Conservation (phyloP, 108 stramenopile genomes). For the Pseudonitzschia multistriata region DNA sequence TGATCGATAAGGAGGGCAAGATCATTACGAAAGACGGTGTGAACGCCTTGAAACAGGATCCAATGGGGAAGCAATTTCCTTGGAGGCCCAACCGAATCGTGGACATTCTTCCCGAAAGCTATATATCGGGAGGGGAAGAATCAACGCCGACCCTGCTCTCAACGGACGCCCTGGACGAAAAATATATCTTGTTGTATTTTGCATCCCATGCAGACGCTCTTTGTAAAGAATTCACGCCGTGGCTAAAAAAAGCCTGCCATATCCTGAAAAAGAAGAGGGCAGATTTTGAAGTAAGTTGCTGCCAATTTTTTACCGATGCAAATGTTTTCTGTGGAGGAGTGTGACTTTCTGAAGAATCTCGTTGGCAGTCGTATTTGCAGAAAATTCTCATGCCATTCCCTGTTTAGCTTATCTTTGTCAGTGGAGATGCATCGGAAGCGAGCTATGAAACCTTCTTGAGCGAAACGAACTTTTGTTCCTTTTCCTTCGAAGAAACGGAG, state of each 20-base stretch:
- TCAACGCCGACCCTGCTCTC: conserved; percentile 12
- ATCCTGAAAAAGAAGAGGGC: conserved; percentile 50
- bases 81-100: conserved; percentile 52
- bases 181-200: conserved; percentile 54
- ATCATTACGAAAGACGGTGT: conserved; percentile 54
- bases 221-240: conserved; percentile 64
- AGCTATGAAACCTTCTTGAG: conserved; percentile 52
- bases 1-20: conserved; percentile 42
- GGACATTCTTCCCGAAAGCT: conserved; percentile 42
- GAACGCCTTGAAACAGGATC: conserved; percentile 30
- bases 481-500: conserved; percentile 55
- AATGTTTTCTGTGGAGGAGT: background rate
- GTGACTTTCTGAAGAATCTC: background rate
- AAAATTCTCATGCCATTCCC: background rate
- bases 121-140: conserved; percentile 17
- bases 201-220: conserved; percentile 47
- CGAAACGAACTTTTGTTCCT: conserved; percentile 62
- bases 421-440: conserved; percentile 59
- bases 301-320: background rate
- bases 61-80: conserved; percentile 54
- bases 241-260: conserved; percentile 55
- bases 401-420: conserved; percentile 62
- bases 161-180: conserved; percentile 39
- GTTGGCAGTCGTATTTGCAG: background rate
- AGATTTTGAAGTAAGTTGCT: conserved; percentile 63